These are phyloP conservation scores for Canna indica DNA, from an alignment of 176 grass and related monocot species.

Conservation along the genomic window DNA sequence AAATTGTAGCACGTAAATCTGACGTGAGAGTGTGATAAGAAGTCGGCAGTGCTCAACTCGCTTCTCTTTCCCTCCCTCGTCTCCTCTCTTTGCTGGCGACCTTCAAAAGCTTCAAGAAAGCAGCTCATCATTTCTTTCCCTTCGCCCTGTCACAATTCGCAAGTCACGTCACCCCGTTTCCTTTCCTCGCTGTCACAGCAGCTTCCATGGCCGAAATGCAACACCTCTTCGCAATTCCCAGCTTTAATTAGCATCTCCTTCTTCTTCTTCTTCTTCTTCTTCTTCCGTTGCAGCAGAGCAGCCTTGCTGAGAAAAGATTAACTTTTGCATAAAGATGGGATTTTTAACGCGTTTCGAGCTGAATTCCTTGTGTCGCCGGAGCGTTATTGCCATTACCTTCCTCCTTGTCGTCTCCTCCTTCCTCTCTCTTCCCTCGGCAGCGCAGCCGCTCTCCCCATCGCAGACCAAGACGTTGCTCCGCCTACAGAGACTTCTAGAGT, in stretches of 20 bases:
- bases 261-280: background rate
- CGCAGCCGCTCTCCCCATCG: slow-evolving; percentile 45
- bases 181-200: no score
- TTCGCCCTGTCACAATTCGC: no score
- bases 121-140: no score
- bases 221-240: no score
- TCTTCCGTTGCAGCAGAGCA: background rate
- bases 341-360: background rate
- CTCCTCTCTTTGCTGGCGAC: no score
- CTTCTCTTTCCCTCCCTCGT: no score
- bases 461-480: slow-evolving; percentile 62
- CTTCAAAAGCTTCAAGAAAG: no score
- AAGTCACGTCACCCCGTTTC: no score
- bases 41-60: no score
- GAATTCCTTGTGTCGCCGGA: background rate
- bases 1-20: no score
- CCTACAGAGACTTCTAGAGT: slow-evolving; percentile 33
- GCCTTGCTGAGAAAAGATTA: background rate
- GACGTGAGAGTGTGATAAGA: no score
- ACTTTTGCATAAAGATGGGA: background rate
- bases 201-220: no score
- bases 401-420: background rate
- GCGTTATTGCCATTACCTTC: background rate
- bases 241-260: background rate
- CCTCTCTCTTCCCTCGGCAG: slow-evolving; percentile 13